Percentiles rank a stretch among this genome's conserved stretches.
These are phyloP conservation scores for Aphanocladium album DNA, from an alignment of 2,329 filamentous ascomycete genomes.

Conservation along the genomic window DNA sequence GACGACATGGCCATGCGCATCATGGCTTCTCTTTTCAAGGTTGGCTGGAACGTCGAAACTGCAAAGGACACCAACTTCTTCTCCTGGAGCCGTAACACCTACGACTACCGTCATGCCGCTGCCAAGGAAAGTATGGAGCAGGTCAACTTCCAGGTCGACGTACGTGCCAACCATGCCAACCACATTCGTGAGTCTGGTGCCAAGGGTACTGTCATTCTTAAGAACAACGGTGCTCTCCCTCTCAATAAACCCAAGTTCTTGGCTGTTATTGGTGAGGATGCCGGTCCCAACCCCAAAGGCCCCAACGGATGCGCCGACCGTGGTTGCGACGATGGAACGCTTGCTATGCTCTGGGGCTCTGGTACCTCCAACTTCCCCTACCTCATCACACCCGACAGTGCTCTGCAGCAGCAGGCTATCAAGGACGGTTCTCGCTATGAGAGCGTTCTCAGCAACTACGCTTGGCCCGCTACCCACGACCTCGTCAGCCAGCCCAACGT, in stretches of 20 bases:
- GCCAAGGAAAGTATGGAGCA: constrained; percentile 58
- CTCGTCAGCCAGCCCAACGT: constrained; percentile 59
- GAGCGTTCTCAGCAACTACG: constrained; percentile 62
- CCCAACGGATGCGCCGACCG: constrained; percentile 75
- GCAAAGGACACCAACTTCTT: constrained; percentile 68
- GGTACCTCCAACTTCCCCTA: constrained; percentile 72
- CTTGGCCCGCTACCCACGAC: constrained; percentile 54
- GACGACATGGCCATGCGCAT: constrained; percentile 91
- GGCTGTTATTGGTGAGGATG: constrained; percentile 77
- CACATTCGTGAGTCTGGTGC: constrained; percentile 73
- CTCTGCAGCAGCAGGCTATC: constrained; percentile 58
- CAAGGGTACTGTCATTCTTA: constrained; percentile 81
- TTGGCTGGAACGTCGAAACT: constrained; percentile 46
- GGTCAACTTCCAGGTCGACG: constrained; percentile 79
- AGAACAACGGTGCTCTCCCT: constrained; percentile 74
- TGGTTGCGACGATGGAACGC: constrained; percentile 52
- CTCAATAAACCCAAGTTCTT: constrained; percentile 73
- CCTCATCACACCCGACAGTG: constrained; percentile 67
- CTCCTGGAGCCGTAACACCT: constrained; percentile 78
- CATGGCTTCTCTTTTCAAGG: constrained; percentile 65
- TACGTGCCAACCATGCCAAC: constrained; percentile 66
- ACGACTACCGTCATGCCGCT: constrained; percentile 61
- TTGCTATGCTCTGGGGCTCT: constrained; percentile 76
- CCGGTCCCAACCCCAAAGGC: constrained; percentile 67
- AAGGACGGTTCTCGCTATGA: constrained; percentile 57